These are phyloP conservation scores for Penium margaritaceum DNA, from an alignment of 139 green algal genomes.

Conservation along the genomic window DNA sequence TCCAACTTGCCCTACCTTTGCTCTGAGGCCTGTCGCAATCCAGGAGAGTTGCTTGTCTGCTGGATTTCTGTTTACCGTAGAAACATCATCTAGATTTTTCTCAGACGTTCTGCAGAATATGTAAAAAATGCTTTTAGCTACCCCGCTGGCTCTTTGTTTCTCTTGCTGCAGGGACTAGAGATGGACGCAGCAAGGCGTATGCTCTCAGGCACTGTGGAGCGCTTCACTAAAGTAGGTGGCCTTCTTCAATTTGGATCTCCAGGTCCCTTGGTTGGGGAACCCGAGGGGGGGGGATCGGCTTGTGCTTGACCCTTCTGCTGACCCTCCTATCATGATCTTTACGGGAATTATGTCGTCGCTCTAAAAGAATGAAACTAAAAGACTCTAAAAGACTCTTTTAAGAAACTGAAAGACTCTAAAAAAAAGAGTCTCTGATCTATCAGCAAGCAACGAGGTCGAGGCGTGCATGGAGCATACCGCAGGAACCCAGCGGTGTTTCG, in stretches of 20 bases:
- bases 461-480: too few relatives aligned
- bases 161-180: background rate
- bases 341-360: too few relatives aligned
- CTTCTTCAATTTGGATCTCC: background rate
- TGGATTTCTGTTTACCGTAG: background rate
- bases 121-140: background rate
- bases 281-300: too few relatives aligned
- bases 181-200: background rate
- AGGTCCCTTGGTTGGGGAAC: too few relatives aligned
- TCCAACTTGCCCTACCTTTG: background rate
- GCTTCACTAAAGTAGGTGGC: background rate
- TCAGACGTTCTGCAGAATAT: background rate
- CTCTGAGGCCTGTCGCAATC: background rate
- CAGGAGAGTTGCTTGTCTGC: background rate
- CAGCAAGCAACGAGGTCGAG: too few relatives aligned
- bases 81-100: background rate
- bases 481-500: too few relatives aligned
- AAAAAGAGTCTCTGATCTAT: too few relatives aligned
- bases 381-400: too few relatives aligned
- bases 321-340: too few relatives aligned
- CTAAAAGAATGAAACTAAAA: too few relatives aligned
- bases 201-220: background rate
- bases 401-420: too few relatives aligned
- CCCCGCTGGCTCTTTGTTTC: background rate
- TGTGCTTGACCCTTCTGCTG: too few relatives aligned